Conservation (phyloP, 1,284 basidiomycete genomes). For the Mycena sp. region DNA sequence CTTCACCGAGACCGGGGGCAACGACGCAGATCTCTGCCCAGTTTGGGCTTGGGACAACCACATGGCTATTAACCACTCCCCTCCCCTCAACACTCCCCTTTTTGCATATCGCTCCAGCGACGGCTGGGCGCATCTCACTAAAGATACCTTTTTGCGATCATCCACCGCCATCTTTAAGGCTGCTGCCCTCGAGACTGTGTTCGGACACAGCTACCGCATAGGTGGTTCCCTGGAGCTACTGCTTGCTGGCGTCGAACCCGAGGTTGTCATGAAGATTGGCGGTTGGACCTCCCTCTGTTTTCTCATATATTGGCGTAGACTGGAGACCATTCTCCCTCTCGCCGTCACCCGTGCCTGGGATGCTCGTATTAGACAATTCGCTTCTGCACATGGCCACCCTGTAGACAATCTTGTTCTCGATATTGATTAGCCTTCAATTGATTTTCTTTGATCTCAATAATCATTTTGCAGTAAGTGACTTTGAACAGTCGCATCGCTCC, state of each 20-base stretch:
- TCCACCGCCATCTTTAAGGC: slow-evolving; percentile 37
- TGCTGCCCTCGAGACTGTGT: background rate
- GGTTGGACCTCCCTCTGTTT: slow-evolving; percentile 24
- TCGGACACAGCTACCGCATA: slow-evolving; percentile 26
- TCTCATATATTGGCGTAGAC: slow-evolving; percentile 19
- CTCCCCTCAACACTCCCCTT: slow-evolving; percentile 25
- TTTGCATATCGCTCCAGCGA: slow-evolving; percentile 27
- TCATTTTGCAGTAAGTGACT: too few relatives aligned
- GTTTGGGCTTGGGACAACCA: slow-evolving; percentile 27
- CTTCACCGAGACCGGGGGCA: slow-evolving; percentile 25
- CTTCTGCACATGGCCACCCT: background rate
- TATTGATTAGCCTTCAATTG: too few relatives aligned
- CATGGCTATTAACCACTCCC: slow-evolving; percentile 24
- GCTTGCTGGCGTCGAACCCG: slow-evolving; percentile 7
- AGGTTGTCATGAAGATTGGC: slow-evolving; percentile 19
- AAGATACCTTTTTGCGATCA: slow-evolving; percentile 25
- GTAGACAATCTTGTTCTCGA: too few relatives aligned
- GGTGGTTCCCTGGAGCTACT: slow-evolving; percentile 17
- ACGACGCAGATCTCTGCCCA: too few relatives aligned
- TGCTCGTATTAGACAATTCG: background rate
- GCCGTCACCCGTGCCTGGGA: slow-evolving; percentile 10
- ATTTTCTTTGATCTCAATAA: too few relatives aligned
- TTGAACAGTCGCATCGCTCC: too few relatives aligned
- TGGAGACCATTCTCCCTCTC: slow-evolving; percentile 5
- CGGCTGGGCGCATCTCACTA: slow-evolving; percentile 20